A percentile compares a stretch with the other conserved stretches of the same genome.
phyloP scores from a whole-genome alignment of 2,329 filamentous ascomycete species.

The Aspergillus aculeatus region DNA sequence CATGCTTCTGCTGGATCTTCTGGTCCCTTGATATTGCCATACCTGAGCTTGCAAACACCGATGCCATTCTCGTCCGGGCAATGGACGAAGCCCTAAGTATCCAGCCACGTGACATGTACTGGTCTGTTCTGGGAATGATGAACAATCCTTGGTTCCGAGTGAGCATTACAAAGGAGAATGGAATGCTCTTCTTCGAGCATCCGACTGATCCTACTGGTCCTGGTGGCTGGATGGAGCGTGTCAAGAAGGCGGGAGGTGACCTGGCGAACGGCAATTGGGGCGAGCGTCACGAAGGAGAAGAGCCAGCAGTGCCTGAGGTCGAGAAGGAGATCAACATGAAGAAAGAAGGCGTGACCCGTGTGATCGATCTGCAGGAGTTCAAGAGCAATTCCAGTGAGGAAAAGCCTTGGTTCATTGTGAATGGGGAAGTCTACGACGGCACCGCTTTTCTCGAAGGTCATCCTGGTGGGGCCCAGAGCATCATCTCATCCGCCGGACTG shows the following conservation, averaged over 20 bases:
- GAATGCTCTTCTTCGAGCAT: slow-evolving; percentile 74
- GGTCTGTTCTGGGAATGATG: slow-evolving; percentile 96
- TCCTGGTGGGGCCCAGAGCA: slow-evolving; percentile 82
- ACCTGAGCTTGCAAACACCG: slow-evolving; percentile 59
- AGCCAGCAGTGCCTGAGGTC: slow-evolving; percentile 48
- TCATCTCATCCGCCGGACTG: slow-evolving; percentile 75
- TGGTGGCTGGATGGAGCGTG: slow-evolving; percentile 90
- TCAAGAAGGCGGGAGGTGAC: slow-evolving; percentile 79
- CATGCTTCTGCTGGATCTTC: slow-evolving; percentile 88
- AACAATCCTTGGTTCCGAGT: slow-evolving; percentile 94
- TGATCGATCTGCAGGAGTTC: slow-evolving; percentile 70
- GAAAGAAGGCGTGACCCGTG: slow-evolving; percentile 61
- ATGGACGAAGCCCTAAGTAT: slow-evolving; percentile 90
- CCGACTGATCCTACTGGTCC: slow-evolving; percentile 78
- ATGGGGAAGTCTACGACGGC: slow-evolving; percentile 86
- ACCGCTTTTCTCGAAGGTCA: slow-evolving; percentile 76
- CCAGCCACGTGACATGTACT: slow-evolving; percentile 92
- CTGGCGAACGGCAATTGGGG: slow-evolving; percentile 83
- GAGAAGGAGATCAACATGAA: slow-evolving; percentile 74
- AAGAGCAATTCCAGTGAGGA: slow-evolving; percentile 63
- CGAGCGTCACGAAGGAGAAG: slow-evolving; percentile 59
- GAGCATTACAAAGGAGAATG: slow-evolving; percentile 67
- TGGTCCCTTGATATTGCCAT: slow-evolving; percentile 73
- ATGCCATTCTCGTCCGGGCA: slow-evolving; percentile 75
- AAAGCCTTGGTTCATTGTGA: slow-evolving; percentile 82